These are phyloP conservation scores for Phytophthora pseudosyringae DNA, from an alignment of 352 stramenopile genomes.

Conservation along the genomic window DNA sequence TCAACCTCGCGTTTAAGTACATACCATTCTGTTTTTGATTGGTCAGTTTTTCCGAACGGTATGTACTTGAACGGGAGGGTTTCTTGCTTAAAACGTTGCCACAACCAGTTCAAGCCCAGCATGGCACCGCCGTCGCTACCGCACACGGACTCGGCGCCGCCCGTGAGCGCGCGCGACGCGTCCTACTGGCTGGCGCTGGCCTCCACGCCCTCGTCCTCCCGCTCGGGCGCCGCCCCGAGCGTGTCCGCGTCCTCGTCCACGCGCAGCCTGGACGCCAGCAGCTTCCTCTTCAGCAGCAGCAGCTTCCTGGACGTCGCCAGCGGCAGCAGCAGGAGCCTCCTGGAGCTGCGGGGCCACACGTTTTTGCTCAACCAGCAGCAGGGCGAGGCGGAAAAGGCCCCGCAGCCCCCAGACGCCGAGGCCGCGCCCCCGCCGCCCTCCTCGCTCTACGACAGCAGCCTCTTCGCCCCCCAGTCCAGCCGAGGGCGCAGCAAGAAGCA, in stretches of 20 bases:
- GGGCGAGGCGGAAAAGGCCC: neutral
- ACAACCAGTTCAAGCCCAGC: neutral
- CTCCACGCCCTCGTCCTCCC: constrained; percentile 43
- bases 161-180: constrained; percentile 68
- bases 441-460: constrained; percentile 36
- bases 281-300: constrained; percentile 35
- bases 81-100: neutral
- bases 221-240: constrained; percentile 7
- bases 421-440: neutral
- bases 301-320: constrained; percentile 19
- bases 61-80: neutral
- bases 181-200: constrained; percentile 69
- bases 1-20: neutral
- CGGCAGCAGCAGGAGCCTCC: constrained; percentile 16
- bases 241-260: constrained; percentile 25
- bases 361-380: neutral
- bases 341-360: constrained; percentile 17
- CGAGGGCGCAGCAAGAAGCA: constrained; percentile 5
- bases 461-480: constrained; percentile 16
- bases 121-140: constrained; percentile 24
- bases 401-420: neutral
- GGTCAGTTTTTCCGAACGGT: neutral
- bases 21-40: neutral
- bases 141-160: constrained; percentile 40
- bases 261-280: constrained; percentile 37